Base-by-base conservation (phyloP, 163 green algal species). In the Trebouxiophyceae sp. region DNA sequence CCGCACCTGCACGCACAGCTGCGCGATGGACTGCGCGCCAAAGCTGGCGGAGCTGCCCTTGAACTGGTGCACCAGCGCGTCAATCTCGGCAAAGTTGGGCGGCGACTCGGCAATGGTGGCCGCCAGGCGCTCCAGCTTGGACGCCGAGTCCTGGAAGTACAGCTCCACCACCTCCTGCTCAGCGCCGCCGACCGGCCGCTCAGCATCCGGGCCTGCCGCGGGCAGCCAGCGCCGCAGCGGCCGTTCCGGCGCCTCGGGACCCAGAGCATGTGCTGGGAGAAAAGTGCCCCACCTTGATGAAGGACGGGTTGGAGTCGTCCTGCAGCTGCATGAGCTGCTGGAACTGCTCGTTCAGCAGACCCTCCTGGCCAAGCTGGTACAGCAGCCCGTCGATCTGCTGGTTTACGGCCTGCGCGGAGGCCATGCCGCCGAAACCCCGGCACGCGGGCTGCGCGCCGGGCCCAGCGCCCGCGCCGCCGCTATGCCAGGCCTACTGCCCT, bases 11-110 rank as follows among this genome's bases (percentile, higher is more conserved):
- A 90, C 75, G 58, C 87, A 95, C 22, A 83, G 67, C 44, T 81
- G 57, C 3, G 87, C 76, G 26, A 94, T 89, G 0, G 68, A 67
- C 27, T 72, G 64, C 0, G 88, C 88, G 1, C 88, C 88, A 28
- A 95, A 79, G 60, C 77, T 89, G 26, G 88, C 86, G 64, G 72
- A 86, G 77, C 83, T 91, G 65, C 88, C 88, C 62, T 95, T 95
- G 67, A 95, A 92, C 80, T 95, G 88, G 73, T 95, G 88, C 58
- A 92, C 88, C 0, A 95, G 67, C 39, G 83, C 72, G 65, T 95
- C 88, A 1, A 95, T 67, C 60, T 87, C 80, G 33, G 79, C 76
- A 65, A 82, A 93, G 59, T 90, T 81, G 2, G 78, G 69, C 1
- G 46, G 24, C 1, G 64, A 56, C 2, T 60, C 65, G 26, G 31